Base-by-base conservation (phyloP, 352 stramenopile genomes). In the Phytophthora gonapodyides region DNA sequence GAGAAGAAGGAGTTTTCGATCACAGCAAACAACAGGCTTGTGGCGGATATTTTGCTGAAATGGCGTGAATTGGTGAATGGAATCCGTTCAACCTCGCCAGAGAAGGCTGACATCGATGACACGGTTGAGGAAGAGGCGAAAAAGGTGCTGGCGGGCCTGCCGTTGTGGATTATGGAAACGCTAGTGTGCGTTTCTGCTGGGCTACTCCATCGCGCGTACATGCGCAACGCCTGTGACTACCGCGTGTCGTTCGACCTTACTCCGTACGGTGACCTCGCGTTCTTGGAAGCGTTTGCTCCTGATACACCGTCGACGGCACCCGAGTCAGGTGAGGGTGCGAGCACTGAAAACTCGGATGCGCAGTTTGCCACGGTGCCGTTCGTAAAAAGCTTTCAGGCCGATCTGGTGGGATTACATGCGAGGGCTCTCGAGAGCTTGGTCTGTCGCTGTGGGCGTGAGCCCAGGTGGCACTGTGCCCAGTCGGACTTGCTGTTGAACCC, bases 171-270 rank as follows among this genome's bases (percentile, higher is more conserved):
- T 24, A 58, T 94, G 8, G 82, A 94, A 41, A 83, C 79, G 13
- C 53, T 93, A 12, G 77, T 90, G 2, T 87, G 78, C 37, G 73
- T 90, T 55, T 78, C 70, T 2, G 84, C 84, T 7, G 86, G 86
- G 1, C 57, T 94, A 8, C 30, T 73, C 10, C 83, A 92, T 52
- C 86, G 83, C 38, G 81, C 82, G 10, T 80, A 82, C 56, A 88
- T 89, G 68, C 72, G 80, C 31, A 91, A 91, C 51, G 64, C 85
- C 21, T 89, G 82, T 57, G 82, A 92, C 51, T 89, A 91, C 41
- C 86, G 84, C 54, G 73, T 92, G 31, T 87, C 82, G 36, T 94
- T 92, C 34, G 86, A 93, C 55, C 64, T 94, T 43, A 90, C 74
- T 49, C 86, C 86, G 7, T 94, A 93, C 50, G 84, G 86, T 3